A percentile compares a stretch with the other conserved stretches of the same genome.
phyloP scores from a whole-genome alignment of 495 filamentous ascomycete species.

The Aspergillus incahuasiensis region DNA sequence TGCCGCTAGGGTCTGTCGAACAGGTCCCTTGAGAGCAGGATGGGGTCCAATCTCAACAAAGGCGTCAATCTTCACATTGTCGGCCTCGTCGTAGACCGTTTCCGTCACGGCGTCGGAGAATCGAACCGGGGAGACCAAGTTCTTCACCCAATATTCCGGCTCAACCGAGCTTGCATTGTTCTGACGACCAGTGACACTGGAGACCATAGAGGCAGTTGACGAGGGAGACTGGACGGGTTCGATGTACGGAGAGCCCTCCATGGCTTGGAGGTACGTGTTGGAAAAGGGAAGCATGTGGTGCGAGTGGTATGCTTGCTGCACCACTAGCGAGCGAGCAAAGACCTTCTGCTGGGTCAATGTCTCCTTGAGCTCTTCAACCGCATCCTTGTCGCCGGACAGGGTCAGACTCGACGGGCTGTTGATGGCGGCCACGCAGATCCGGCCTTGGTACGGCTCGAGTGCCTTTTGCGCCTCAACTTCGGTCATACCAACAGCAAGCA shows the following conservation, averaged over 20 bases:
- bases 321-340: neutral
- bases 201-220: neutral
- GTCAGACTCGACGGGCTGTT: neutral
- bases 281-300: neutral
- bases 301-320: neutral
- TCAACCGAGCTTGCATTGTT: neutral
- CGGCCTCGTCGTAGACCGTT: too few relatives aligned
- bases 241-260: neutral
- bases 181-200: neutral
- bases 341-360: neutral
- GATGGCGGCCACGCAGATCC: neutral
- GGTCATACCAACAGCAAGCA: neutral
- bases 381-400: neutral
- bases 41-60: constrained; percentile 57
- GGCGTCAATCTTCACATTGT: constrained; percentile 10
- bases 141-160: neutral
- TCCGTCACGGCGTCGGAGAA: constrained; percentile 6
- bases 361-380: neutral
- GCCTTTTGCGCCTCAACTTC: too few relatives aligned
- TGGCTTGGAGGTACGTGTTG: neutral
- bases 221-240: neutral
- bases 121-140: neutral
- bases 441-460: neutral
- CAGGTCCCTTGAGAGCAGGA: constrained; percentile 47
- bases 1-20: constrained; percentile 35